phyloP scores from a whole-genome alignment of 495 filamentous ascomycete genomes.

The Penicillium ucsense region DNA sequence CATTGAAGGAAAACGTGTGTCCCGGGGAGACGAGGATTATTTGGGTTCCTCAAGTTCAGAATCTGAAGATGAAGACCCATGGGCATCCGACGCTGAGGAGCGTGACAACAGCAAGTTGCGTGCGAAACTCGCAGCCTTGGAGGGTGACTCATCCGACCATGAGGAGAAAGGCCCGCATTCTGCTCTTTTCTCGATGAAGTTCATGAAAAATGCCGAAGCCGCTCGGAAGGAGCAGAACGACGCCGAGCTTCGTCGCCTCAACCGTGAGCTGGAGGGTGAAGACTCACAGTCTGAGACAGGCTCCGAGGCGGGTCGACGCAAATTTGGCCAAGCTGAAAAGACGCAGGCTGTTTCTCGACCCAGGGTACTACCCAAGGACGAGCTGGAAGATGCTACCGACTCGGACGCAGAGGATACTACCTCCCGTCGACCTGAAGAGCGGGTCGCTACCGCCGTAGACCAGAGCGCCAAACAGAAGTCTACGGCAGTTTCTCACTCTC shows the following conservation, averaged over 20 bases:
- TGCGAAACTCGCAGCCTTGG: constrained; percentile 50
- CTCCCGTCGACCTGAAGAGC: constrained; percentile 15
- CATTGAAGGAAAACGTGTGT: constrained; percentile 65
- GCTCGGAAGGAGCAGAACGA: constrained; percentile 69
- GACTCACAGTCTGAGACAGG: constrained; percentile 48
- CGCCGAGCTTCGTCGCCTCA: constrained; percentile 62
- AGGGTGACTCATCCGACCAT: constrained; percentile 28
- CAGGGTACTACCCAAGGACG: constrained; percentile 28
- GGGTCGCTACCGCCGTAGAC: constrained; percentile 14
- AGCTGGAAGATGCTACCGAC: constrained; percentile 49
- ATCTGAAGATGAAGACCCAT: constrained; percentile 48
- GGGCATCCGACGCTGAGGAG: constrained; percentile 45
- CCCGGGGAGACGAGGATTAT: constrained; percentile 39
- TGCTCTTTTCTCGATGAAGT: constrained; percentile 66
- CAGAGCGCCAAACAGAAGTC: constrained; percentile 16
- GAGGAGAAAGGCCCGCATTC: constrained; percentile 33
- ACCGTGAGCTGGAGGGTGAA: constrained; percentile 57
- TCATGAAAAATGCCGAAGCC: constrained; percentile 86
- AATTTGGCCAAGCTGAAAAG: constrained; percentile 45
- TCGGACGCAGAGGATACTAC: constrained; percentile 43
- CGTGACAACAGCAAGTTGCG: constrained; percentile 41
- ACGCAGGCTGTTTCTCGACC: constrained; percentile 14
- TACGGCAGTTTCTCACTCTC: constrained; percentile 6
- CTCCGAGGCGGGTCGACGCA: constrained; percentile 51
- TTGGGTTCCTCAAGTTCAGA: constrained; percentile 41